phyloP scores from a whole-genome alignment of 2,329 filamentous ascomycete genomes.

The Penicillium occitanis region DNA sequence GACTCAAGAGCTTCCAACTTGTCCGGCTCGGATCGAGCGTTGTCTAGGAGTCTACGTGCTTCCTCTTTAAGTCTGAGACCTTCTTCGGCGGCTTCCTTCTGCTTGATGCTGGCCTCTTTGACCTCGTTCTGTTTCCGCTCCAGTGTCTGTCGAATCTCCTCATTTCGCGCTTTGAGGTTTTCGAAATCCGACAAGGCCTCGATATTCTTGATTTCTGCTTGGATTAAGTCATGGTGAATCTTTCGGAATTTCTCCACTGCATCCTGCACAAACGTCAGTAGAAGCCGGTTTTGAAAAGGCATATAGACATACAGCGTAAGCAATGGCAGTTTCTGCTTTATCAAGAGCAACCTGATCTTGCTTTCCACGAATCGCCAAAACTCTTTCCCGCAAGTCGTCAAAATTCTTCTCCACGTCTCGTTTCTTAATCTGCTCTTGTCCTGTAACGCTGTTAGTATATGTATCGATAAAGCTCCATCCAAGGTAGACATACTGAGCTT shows the following conservation, averaged over 20 bases:
- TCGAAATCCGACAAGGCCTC: constrained; percentile 81
- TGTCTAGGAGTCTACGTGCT: constrained; percentile 24
- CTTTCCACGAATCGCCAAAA: constrained; percentile 54
- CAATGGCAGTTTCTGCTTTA: constrained; percentile 57
- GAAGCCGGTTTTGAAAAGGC: too few relatives aligned
- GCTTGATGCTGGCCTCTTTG: constrained; percentile 35
- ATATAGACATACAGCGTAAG: constrained; percentile 53
- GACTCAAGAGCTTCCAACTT: constrained; percentile 42
- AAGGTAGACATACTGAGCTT: constrained; percentile 62
- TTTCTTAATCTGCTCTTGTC: constrained; percentile 49
- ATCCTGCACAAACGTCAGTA: constrained; percentile 41
- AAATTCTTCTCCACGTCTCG: constrained; percentile 43
- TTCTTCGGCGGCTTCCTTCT: constrained; percentile 22
- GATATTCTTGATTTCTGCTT: constrained; percentile 68
- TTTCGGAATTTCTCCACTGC: constrained; percentile 62
- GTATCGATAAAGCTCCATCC: constrained; percentile 21
- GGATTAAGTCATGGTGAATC: constrained; percentile 63
- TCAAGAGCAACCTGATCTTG: constrained; percentile 57
- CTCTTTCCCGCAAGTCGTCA: constrained; percentile 45
- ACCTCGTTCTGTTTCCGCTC: constrained; percentile 45
- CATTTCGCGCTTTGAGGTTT: constrained; percentile 66
- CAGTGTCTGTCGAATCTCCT: constrained; percentile 54
- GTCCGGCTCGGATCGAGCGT: constrained; percentile 27
- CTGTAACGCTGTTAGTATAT: constrained; percentile 29
- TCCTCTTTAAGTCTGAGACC: constrained; percentile 22